Evolutionary conservation across 306 rosid genomes (phyloP).

Genomic region (Urtica urens): DNA sequence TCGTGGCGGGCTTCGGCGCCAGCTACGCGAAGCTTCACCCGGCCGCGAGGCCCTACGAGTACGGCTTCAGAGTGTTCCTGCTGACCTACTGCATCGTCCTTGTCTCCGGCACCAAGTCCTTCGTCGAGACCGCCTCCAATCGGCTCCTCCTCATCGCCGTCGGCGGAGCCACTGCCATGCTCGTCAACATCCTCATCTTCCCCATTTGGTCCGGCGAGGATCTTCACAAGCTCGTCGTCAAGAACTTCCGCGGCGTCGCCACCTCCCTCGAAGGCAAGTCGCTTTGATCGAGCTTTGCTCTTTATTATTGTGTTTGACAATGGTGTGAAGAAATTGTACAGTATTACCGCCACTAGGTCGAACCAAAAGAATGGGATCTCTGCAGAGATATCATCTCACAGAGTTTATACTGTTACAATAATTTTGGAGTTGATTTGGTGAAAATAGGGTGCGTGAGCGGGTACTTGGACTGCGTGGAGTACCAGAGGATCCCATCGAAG

Average conservation of each 20-base stretch:
- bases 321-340: not conserved
- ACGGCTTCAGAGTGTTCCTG: constrained; percentile 69
- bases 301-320: not conserved
- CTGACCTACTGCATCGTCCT: constrained; percentile 60
- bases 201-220: constrained; percentile 88
- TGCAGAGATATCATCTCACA: too few relatives aligned
- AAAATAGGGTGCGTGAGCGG: constrained; percentile 58
- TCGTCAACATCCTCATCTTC: constrained; percentile 42
- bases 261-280: constrained; percentile 50
- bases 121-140: constrained; percentile 45
- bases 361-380: constrained; percentile 10
- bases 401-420: too few relatives aligned
- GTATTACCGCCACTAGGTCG: not conserved
- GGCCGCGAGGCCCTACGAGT: constrained; percentile 59
- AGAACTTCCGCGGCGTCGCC: constrained; percentile 55
- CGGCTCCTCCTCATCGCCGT: constrained; percentile 56
- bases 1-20: constrained; percentile 53
- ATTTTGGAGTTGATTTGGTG: constrained; percentile 8
- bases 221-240: constrained; percentile 69
- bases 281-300: not conserved
- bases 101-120: constrained; percentile 42
- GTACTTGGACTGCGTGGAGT: constrained; percentile 56
- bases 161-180: constrained; percentile 49
- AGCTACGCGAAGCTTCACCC: constrained; percentile 48
- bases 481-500: constrained; percentile 59